Evolutionary conservation across 73 alveolate genomes (phyloP).

Genomic region (Stentor roeselii): DNA sequence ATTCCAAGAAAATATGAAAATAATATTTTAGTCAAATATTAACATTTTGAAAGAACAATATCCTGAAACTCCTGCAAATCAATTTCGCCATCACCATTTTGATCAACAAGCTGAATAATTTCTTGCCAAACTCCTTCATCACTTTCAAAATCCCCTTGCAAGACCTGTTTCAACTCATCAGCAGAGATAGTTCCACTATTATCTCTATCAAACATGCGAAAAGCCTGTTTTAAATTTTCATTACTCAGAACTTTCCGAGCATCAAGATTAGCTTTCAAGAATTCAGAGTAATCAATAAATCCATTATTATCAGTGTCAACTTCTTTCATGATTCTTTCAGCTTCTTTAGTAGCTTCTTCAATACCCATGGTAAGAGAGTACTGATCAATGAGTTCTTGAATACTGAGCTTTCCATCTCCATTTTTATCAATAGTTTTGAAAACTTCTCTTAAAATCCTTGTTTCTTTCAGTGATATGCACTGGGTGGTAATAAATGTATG

Average conservation of each 20-base stretch:
- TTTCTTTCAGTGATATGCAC: neutral
- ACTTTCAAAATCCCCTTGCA: conserved; percentile 1
- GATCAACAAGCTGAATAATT: conserved; percentile 16
- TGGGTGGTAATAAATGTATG: neutral
- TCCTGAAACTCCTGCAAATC: conserved; percentile 17
- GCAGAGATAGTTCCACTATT: conserved; percentile 16
- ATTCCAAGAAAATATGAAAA: no score
- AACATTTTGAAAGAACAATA: conserved; percentile 2
- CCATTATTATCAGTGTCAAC: conserved; percentile 28
- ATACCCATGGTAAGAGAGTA: conserved; percentile 30
- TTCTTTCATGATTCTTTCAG: conserved; percentile 12
- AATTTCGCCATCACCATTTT: conserved; percentile 33
- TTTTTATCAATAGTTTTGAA: conserved; percentile 32
- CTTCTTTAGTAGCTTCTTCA: conserved; percentile 27
- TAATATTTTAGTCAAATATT: no score
- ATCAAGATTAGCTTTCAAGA: conserved; percentile 26
- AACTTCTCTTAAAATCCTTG: neutral
- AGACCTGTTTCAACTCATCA: conserved; percentile 11
- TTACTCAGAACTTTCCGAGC: neutral
- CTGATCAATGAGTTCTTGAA: conserved; percentile 41
- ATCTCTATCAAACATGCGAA: conserved; percentile 25
- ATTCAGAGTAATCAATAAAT: conserved; percentile 23
- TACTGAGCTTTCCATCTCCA: conserved; percentile 43
- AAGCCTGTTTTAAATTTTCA: conserved; percentile 19
- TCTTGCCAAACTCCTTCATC: conserved; percentile 19